Evolutionary conservation across 495 filamentous ascomycete species (phyloP).

Genomic region (Podospora comata): DNA sequence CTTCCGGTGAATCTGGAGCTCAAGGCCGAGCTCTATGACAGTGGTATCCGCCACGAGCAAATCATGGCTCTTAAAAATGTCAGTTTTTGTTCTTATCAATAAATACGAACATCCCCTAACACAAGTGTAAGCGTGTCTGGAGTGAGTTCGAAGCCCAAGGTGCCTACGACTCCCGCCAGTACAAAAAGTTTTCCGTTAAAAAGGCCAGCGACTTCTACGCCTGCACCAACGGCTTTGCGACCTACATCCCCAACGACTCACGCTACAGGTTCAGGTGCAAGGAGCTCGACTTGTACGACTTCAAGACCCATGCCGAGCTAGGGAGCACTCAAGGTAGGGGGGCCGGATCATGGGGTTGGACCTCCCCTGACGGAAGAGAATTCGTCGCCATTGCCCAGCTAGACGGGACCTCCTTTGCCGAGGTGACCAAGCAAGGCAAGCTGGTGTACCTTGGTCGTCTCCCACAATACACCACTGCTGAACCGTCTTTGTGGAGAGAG

Average conservation of each 20-base stretch:
- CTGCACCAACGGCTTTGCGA: constrained; percentile 49
- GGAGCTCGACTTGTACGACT: constrained; percentile 54
- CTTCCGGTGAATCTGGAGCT: constrained; percentile 29
- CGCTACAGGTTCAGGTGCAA: constrained; percentile 51
- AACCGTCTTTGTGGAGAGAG: constrained; percentile 49
- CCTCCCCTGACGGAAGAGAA: constrained; percentile 51
- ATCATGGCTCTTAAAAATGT: constrained; percentile 46
- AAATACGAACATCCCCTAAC: background rate
- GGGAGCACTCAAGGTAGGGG: constrained; percentile 44
- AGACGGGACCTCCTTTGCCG: constrained; percentile 56
- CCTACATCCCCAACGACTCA: constrained; percentile 40
- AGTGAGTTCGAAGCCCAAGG: constrained; percentile 34
- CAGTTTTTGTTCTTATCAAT: background rate
- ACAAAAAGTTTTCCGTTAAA: constrained; percentile 31
- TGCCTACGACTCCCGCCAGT: constrained; percentile 38
- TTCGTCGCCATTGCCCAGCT: constrained; percentile 56
- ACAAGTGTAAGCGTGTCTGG: constrained; percentile 30
- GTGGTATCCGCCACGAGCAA: constrained; percentile 43
- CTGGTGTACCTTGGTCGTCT: constrained; percentile 55
- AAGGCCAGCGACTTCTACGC: constrained; percentile 27
- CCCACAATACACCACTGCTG: constrained; percentile 45
- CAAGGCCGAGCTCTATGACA: constrained; percentile 40
- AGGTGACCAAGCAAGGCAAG: constrained; percentile 48
- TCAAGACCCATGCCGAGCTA: constrained; percentile 49
- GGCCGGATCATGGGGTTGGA: constrained; percentile 54